Conservation (phyloP, 805 yeast genomes). For the Crinitomyces ghanaensis region DNA sequence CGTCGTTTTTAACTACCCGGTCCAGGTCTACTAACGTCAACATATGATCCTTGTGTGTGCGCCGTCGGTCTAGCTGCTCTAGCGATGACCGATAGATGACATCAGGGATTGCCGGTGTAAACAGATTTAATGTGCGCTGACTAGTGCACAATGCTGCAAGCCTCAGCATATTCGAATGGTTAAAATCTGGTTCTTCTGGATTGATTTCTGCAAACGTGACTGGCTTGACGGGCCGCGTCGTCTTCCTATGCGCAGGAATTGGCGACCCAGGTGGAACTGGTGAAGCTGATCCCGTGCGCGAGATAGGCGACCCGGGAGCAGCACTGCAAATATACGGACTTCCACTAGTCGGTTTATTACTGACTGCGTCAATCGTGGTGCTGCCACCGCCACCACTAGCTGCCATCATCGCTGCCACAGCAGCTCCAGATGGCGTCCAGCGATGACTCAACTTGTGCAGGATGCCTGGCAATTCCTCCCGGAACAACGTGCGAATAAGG, state of each 20-base stretch:
- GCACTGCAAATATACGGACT: too few relatives aligned
- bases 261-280: constrained; percentile 6
- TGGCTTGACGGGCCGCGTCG: constrained; percentile 25
- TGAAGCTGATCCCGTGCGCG: constrained; percentile 6
- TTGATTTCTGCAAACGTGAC: constrained; percentile 40
- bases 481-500: constrained; percentile 66
- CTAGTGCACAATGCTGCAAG: constrained; percentile 59
- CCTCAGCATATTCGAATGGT: constrained; percentile 56
- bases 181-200: constrained; percentile 48
- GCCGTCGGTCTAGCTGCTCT: constrained; percentile 13
- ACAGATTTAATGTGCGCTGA: constrained; percentile 69
- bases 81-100: constrained; percentile 47
- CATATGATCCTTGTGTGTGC: too few relatives aligned
- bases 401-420: constrained; percentile 9
- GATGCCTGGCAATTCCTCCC: constrained; percentile 75
- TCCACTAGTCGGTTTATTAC: constrained; percentile 18
- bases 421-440: constrained; percentile 37
- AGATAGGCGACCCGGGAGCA: too few relatives aligned
- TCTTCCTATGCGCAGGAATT: constrained; percentile 4
- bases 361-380: constrained; percentile 14
- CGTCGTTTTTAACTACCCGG: too few relatives aligned
- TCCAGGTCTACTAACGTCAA: too few relatives aligned
- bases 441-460: constrained; percentile 64
- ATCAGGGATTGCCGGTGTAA: constrained; percentile 46
- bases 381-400: constrained; percentile 12